Percentiles rank a stretch among this genome's conserved stretches.
These are phyloP conservation scores for Mortierella sp. DNA, from an alignment of 371 early-diverging fungal species.

Conservation along the genomic window DNA sequence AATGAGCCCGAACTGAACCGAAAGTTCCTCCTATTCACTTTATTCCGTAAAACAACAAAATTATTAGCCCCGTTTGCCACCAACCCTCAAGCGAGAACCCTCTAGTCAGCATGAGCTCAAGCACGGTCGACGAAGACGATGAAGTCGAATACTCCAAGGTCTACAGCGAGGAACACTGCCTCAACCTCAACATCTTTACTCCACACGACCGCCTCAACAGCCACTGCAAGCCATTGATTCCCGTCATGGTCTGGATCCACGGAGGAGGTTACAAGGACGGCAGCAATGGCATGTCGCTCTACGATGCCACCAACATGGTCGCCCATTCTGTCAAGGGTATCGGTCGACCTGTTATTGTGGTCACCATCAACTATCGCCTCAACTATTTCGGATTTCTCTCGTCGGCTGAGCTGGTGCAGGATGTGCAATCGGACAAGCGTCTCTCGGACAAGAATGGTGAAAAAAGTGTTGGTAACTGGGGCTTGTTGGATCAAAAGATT, in stretches of 20 bases:
- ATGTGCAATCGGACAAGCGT: constrained; percentile 26
- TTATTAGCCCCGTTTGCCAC: constrained; percentile 42
- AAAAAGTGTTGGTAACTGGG: constrained; percentile 60
- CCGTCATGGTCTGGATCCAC: constrained; percentile 61
- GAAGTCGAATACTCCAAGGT: constrained; percentile 42
- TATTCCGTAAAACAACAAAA: too few species aligned
- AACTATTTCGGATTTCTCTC: constrained; percentile 60
- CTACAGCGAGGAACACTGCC: constrained; percentile 52
- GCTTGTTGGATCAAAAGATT: constrained; percentile 62
- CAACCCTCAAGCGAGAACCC: constrained; percentile 48
- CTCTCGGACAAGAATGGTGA: constrained; percentile 15
- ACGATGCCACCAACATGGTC: constrained; percentile 45
- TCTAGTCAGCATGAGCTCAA: constrained; percentile 32
- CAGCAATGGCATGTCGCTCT: constrained; percentile 42
- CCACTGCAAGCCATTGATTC: constrained; percentile 25
- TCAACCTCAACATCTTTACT: constrained; percentile 58
- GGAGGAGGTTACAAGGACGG: constrained; percentile 56
- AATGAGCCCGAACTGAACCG: not conserved
- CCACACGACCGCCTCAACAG: constrained; percentile 29
- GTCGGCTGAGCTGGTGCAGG: constrained; percentile 49
- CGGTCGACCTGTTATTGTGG: constrained; percentile 56
- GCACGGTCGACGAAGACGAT: constrained; percentile 34
- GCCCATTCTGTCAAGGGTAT: constrained; percentile 27
- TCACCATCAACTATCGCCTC: constrained; percentile 59
- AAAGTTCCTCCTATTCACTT: not conserved